Evolutionary conservation across 768 basidiomycete genomes (phyloP), one percentile per base, ranked within the genome.

Genomic region (Trametes maxima): DNA sequence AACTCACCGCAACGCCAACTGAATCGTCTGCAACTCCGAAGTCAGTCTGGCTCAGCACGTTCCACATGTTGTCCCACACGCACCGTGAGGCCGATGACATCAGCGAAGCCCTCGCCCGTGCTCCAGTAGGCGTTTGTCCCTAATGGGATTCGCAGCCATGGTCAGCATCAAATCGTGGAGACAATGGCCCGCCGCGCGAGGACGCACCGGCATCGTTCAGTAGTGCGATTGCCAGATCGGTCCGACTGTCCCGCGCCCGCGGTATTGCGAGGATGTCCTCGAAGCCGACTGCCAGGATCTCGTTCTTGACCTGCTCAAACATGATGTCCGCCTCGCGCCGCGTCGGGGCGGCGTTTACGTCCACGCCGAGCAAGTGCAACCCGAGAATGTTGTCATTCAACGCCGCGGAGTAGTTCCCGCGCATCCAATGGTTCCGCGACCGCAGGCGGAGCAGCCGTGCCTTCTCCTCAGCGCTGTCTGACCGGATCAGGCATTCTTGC

Each of bases 101-200:
- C 87, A 11, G 80, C 74, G 65, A 88, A 85, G 1, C 81, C 80
- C 54, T 79, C 79, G 13, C 72, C 74, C 0, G 82, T 78, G 65
- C 82, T 86, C 88, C 88, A 90, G 66, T 89, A 89, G 12, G 88
- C 87, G 69, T 87, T 86, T 28, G 83, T 82, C 5, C 86, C 86
- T 87, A 50, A 53, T 14, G 44, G 33, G 33, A 53, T 14, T 46
- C 33, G 33, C 54, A 2, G 22, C 21, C 21, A 12, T 43, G 40
- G 14, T 45, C n/a, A 57, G 62, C 19, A 63, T 58, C 51, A 50
- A 10, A 57, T 47, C 48, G 60, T 39, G 37, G 39, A 28, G 46
- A 14, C 40, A n/a, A 50, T 37, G 17, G 14, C 13, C 13, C 16
- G 16, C 16, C 36, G 17, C 16, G 6, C 11, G 37, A 11, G 19